Evolutionary conservation across 2,329 filamentous ascomycete species (phyloP), one percentile per base, ranked within the genome.

Genomic region (Trichoderma endophyticum): DNA sequence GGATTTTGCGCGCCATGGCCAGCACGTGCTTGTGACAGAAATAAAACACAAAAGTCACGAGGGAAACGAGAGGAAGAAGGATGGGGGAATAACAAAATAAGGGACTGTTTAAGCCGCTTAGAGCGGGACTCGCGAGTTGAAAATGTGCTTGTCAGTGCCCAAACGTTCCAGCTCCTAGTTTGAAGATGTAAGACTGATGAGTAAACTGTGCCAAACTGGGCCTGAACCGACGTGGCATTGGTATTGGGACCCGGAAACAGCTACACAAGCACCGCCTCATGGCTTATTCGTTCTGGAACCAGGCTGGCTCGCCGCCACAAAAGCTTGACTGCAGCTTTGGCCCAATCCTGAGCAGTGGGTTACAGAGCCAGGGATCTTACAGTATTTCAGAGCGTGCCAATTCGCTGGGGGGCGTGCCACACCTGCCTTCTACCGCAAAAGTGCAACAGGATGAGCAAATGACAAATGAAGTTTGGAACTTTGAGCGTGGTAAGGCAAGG

Each of bases 1-100:
- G 57, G 51, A 70, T 28, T 39, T 61, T 62, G 60, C 30, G 57
- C 12, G 72, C 62, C 72, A 61, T 65, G 59, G 70, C 32, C 24
- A 64, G 63, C 62, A 36, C 39, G 63, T 36, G 57, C 21, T 34
- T 34, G 63, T 30, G 39, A 69, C 26, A 67, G 59, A 54, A 59
- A 67, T 67, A 39, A 67, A 57, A 34, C 48, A 24, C n/a, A 24
- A 54, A 30, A 63, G n/a, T 56, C 57, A 12, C 64, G 34, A 32
- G 66, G 32, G 65, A 18, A 43, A 15, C 26, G 4, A n/a, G n/a
- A 18, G n/a, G n/a, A 59, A 28, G 39, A 61, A 26, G 36, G 30
- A 43, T 24, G 21, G 39, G 18, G 18, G 24, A 26, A 28, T 12
- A 21, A n/a, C 34, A 43, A 63, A n/a, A 62, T 6, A 59, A 18